Base-by-base conservation (phyloP, 2,329 filamentous ascomycete species). In the Sporothrix brasiliensis region DNA sequence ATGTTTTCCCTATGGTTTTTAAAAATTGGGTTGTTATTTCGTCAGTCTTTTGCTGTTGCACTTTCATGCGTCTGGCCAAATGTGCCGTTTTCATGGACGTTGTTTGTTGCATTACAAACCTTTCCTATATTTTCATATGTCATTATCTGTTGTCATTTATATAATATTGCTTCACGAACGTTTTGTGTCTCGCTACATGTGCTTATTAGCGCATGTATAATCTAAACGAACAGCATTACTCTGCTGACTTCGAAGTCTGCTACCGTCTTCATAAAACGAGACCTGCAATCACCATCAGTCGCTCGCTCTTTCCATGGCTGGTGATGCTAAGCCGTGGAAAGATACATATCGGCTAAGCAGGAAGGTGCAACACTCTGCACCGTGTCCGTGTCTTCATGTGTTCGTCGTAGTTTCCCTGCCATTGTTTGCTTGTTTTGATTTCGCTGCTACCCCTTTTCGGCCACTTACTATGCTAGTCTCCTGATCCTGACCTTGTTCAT, bases 21-120 rank as follows among this genome's bases (percentile, higher is more conserved):
- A 70, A 70, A 67, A 70, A 52, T 60, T 60, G 61, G 69, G 61
- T 11, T 70, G 34, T 27, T 56, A 39, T 61, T 54, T 30, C 41
- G 11, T 13, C 13, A 30, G 49, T 4, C 60, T 49, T 49, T 44
- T 60, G n/a, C 13, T 61, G 24, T 50, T 53, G 4, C 21, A 16
- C 16, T 4, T 60, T 10, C 9, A 9, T 54, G 19, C 68, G 49
- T 34, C 39, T n/a, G 67, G 53, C 34, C 30, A 58, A 13, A 58
- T 41, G 16, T 58, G 54, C 30, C 54, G n/a, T 21, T 58, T 61
- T 27, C 14, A 63, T 63, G 47, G 58, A 63, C 39, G 39, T 19
- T 34, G 27, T 63, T 63, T 21, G 24, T 39, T 56, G 13, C 34
- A n/a, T 1, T 58, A 54, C 52, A 53, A 21, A 53, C n/a, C 21